Percentiles rank a stretch among this genome's conserved stretches.
These are phyloP conservation scores for Ceratopteris richardii DNA, from an alignment of 75 land plant genomes.

Conservation along the genomic window DNA sequence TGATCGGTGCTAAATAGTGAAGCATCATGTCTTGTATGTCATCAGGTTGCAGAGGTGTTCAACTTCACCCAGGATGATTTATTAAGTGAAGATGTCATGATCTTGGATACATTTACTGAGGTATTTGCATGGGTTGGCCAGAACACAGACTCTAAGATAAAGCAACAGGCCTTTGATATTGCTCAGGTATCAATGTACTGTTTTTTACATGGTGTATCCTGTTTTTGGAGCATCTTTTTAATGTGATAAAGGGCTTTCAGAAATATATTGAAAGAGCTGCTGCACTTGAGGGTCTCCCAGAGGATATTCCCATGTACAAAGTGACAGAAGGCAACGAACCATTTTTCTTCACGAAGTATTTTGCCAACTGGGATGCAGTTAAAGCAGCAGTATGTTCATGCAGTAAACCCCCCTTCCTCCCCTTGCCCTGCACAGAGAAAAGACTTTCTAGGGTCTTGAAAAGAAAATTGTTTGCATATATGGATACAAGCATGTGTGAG, in stretches of 20 bases:
- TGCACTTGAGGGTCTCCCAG: conserved; percentile 58
- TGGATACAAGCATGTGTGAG: no score
- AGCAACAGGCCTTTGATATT: conserved; percentile 72
- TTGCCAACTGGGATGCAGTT: conserved; percentile 62
- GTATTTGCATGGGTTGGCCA: conserved; percentile 92
- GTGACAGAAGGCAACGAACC: conserved; percentile 94
- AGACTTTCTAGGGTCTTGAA: no score
- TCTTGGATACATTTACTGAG: conserved; percentile 75
- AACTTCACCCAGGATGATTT: conserved; percentile 92
- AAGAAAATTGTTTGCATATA: no score
- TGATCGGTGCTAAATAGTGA: neutral
- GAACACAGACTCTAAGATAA: conserved; percentile 57
- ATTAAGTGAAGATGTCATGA: conserved; percentile 81
- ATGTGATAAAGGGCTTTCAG: conserved; percentile 27
- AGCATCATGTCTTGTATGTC: no score
- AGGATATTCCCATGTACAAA: conserved; percentile 62
- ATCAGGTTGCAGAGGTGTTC: conserved; percentile 66
- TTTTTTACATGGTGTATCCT: neutral
- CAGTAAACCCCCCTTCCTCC: neutral
- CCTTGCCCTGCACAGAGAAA: neutral
- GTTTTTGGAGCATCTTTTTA: neutral
- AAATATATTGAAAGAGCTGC: conserved; percentile 66
- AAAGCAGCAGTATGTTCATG: conserved; percentile 61
- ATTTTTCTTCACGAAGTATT: conserved; percentile 79
- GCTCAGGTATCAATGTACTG: conserved; percentile 48